Evolutionary conservation across 2,329 filamentous ascomycete species (phyloP).

Genomic region (Colletotrichum paranaense): DNA sequence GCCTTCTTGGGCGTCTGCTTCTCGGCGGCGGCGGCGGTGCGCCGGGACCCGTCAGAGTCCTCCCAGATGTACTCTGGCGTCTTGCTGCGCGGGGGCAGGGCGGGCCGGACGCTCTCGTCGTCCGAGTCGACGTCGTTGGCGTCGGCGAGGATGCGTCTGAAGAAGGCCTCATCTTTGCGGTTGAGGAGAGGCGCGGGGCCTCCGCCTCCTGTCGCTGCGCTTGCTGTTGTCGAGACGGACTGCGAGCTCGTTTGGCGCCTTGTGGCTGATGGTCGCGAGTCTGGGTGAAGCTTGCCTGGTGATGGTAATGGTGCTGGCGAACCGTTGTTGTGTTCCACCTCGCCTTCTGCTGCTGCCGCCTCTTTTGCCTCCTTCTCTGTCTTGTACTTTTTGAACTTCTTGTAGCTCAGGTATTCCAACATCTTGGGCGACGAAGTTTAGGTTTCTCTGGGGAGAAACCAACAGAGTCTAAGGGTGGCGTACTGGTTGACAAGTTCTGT

Average conservation of each 20-base stretch:
- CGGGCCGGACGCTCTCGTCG: constrained; percentile 58
- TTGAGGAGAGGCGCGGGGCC: constrained; percentile 59
- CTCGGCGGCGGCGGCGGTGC: constrained; percentile 11
- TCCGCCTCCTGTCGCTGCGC: constrained; percentile 41
- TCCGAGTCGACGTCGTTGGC: constrained; percentile 39
- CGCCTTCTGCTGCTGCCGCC: constrained; percentile 38
- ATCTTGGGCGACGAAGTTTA: constrained; percentile 48
- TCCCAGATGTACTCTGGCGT: constrained; percentile 62
- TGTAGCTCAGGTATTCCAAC: constrained; percentile 73
- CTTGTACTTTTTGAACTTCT: constrained; percentile 71
- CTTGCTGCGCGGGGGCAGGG: constrained; percentile 65
- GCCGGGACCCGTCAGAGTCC: constrained; percentile 41
- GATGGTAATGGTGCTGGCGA: constrained; percentile 4
- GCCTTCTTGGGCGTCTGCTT: constrained; percentile 26
- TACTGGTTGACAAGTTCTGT: constrained; percentile 35
- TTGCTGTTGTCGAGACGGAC: constrained; percentile 34
- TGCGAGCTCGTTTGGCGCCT: constrained; percentile 37
- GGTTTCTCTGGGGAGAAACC: background rate
- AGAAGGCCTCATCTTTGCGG: constrained; percentile 68
- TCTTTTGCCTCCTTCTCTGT: constrained; percentile 57
- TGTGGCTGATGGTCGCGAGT: constrained; percentile 27
- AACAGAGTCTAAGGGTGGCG: too few relatives aligned
- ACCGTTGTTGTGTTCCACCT: constrained; percentile 29
- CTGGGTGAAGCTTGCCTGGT: constrained; percentile 1
- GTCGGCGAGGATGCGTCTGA: constrained; percentile 62